Percentiles rank a stretch among this genome's conserved stretches.
phyloP scores from a whole-genome alignment of 169 alveolate species.

The Plasmodium inui region DNA sequence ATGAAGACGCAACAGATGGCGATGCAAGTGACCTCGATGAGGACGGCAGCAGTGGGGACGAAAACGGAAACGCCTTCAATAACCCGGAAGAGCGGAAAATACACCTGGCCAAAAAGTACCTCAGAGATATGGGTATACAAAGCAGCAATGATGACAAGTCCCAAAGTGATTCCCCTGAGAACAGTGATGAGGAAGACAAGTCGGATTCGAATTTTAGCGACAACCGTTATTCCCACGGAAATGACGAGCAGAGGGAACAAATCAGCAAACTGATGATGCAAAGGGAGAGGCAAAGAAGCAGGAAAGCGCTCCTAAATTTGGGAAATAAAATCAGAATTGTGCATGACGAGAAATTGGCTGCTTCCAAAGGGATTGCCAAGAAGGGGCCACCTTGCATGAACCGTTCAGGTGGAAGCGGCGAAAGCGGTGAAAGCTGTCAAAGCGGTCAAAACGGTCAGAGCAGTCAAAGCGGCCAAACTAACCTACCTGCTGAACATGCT shows the following conservation, averaged over 20 bases:
- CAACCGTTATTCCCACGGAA: constrained; percentile 3
- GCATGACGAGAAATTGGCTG: constrained; percentile 48
- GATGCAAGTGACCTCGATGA: constrained; percentile 13
- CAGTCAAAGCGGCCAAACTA: not conserved
- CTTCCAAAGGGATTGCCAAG: not conserved
- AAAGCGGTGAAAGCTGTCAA: not conserved
- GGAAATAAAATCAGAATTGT: constrained; percentile 40
- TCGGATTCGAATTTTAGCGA: constrained; percentile 4
- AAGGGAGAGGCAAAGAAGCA: constrained; percentile 22
- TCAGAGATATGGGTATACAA: constrained; percentile 53
- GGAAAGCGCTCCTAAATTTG: constrained; percentile 45
- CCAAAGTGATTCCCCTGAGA: constrained; percentile 1
- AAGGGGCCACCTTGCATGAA: not conserved
- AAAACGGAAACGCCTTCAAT: constrained; percentile 26
- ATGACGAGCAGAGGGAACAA: constrained; percentile 42
- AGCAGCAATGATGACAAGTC: constrained; percentile 30
- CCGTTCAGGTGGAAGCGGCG: not conserved
- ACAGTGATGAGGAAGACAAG: constrained; percentile 11
- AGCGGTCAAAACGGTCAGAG: not conserved
- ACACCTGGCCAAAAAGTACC: constrained; percentile 65
- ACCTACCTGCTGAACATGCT: not conserved
- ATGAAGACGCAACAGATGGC: not conserved
- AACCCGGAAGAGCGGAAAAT: constrained; percentile 74
- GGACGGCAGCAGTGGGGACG: constrained; percentile 2
- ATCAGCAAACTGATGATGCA: constrained; percentile 36